phyloP scores from a whole-genome alignment of 192 early-diverging fungal genomes.

The Paraglomus occultum region DNA sequence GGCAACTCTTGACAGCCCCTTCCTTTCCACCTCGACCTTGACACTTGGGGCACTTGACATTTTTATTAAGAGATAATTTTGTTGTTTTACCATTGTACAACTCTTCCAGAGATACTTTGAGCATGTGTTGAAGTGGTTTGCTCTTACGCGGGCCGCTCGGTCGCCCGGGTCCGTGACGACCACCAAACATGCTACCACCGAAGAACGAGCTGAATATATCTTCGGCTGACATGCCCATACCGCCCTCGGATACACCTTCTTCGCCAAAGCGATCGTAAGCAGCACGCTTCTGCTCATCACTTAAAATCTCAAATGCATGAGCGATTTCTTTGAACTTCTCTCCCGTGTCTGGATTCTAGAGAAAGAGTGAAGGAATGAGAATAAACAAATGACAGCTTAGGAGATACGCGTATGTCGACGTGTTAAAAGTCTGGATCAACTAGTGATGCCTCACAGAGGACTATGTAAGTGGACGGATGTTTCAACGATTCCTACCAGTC shows the following conservation, averaged over 20 bases:
- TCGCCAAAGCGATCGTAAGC: conserved; percentile 96
- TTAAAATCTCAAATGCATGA: conserved; percentile 96
- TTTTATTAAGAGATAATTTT: conserved; percentile 96
- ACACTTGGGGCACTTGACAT: conserved; percentile 86
- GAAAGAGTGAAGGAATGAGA: no score
- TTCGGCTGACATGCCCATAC: conserved; percentile 77
- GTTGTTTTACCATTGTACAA: conserved; percentile 87
- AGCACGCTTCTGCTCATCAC: conserved; percentile 84
- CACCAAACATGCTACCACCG: conserved; percentile 81
- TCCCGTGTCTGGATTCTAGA: conserved; percentile 80
- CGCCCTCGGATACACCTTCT: conserved; percentile 80
- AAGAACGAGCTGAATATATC: conserved; percentile 98
- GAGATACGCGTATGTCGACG: no score
- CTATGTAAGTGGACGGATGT: no score
- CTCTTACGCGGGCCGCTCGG: conserved; percentile 86
- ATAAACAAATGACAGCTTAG: no score
- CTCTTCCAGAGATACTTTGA: conserved; percentile 87
- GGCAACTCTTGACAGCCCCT: conserved; percentile 82
- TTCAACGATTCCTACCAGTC: no score
- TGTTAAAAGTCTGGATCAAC: no score
- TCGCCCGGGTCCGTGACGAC: conserved; percentile 58
- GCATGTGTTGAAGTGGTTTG: conserved; percentile 88
- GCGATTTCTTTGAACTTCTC: conserved; percentile 98
- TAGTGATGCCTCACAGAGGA: no score
- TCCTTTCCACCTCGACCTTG: conserved; percentile 97